Base-by-base conservation (phyloP, 2,329 filamentous ascomycete genomes). In the Fusarium globosum region DNA sequence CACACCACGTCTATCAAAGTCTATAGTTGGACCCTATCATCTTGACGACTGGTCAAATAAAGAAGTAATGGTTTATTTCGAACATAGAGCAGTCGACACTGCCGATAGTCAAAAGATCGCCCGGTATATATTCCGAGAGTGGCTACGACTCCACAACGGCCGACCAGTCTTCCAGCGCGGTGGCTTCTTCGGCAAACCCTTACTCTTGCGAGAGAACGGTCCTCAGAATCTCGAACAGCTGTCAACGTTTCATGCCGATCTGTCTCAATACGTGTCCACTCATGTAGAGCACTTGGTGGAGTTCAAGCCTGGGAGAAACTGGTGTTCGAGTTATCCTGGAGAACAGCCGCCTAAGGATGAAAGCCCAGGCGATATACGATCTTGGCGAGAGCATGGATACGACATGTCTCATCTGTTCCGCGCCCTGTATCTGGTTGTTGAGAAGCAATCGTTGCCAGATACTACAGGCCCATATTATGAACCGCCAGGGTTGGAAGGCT, bases 401-500 rank as follows among this genome's bases (percentile, higher is more conserved):
- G 4, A 15, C 4, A 49, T 49, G 28, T 16, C 8, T 14, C 28
- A 49, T 6, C 21, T 33, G 10, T 49, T 49, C 15, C 28, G 46
- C 15, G 20, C 46, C 11, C 3, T 49, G 3, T 33, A 49, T 13
- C 14, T 49, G 20, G 46, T 49, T 49, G 46, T 49, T 7, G 46
- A 49, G 9, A n/a, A 28, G 12, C 14, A 12, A 13, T 23, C 42
- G 6, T 2, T 23, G 15, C 42, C 42, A 0, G 6, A 23, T 12
- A 18, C 4, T 23, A 18, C 42, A 23, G 42, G 6, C 4, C 15
- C 7, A 12, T 43, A 12, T 6, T 7, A 43, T 43, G 2, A 23
- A 12, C n/a, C 6, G 18, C n/a, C 1, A 43, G 9, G 20, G 4
- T 13, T 30, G 3, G 0, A n/a, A 3, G 4, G 7, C 28, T 30